Percentiles rank a stretch among this genome's conserved stretches.
Evolutionary conservation across 495 filamentous ascomycete genomes (phyloP).

Genomic region (Tricharina praecox): DNA sequence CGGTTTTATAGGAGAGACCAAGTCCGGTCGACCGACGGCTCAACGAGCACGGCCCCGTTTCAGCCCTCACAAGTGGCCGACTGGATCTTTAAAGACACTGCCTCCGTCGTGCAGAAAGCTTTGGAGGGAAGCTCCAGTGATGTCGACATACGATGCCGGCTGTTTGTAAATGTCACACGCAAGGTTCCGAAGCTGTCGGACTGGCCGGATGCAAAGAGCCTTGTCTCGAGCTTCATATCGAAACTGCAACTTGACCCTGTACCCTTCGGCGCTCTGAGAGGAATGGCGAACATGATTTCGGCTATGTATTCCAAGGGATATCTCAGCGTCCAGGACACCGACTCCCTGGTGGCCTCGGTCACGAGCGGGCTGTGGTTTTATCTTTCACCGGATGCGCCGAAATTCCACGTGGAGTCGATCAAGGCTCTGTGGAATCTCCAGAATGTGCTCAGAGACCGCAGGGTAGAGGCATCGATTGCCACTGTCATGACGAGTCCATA

Average conservation of each 20-base stretch:
- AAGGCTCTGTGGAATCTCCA: slow-evolving; percentile 75
- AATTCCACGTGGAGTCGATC: slow-evolving; percentile 84
- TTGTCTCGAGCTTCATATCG: slow-evolving; percentile 14
- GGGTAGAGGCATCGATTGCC: slow-evolving; percentile 65
- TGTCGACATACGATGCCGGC: slow-evolving; percentile 16
- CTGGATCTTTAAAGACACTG: slow-evolving; percentile 16
- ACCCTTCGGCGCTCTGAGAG: slow-evolving; percentile 21
- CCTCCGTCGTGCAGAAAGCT: slow-evolving; percentile 10
- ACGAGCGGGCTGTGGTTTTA: slow-evolving; percentile 59
- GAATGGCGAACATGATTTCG: slow-evolving; percentile 20
- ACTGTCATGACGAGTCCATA: slow-evolving; percentile 42
- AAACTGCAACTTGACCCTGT: slow-evolving; percentile 13
- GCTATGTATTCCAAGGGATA: slow-evolving; percentile 23
- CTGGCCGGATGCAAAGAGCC: slow-evolving; percentile 11
- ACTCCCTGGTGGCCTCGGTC: slow-evolving; percentile 47
- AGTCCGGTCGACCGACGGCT: slow-evolving; percentile 21
- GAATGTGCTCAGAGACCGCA: slow-evolving; percentile 40
- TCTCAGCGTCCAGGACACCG: slow-evolving; percentile 29
- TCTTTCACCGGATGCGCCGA: slow-evolving; percentile 61
- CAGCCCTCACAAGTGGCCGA: slow-evolving; percentile 13
- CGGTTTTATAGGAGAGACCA: slow-evolving; percentile 47
- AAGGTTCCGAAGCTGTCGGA: slow-evolving; percentile 18
- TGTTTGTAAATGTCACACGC: slow-evolving; percentile 21
- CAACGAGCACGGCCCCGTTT: slow-evolving; percentile 10
- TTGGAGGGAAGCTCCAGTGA: slow-evolving; percentile 10